Evolutionary conservation across 192 early-diverging fungal species (phyloP).

Genomic region (Anaeromyces robustus): DNA sequence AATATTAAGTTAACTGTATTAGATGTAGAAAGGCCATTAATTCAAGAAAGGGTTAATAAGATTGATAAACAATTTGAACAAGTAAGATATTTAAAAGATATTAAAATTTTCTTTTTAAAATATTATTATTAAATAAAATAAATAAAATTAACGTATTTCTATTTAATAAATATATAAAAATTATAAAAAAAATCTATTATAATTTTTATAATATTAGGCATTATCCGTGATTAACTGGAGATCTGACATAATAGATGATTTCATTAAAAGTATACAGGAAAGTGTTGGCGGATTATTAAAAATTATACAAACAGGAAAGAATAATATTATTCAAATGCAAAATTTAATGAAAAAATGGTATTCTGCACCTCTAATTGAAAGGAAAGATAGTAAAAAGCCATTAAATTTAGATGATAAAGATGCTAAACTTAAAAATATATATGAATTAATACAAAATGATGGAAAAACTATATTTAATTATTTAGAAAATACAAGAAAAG

Average conservation of each 20-base stretch:
- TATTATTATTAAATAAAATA: too few relatives aligned
- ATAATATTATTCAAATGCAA: slow-evolving; percentile 39
- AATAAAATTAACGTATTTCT: too few relatives aligned
- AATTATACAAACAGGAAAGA: slow-evolving; percentile 35
- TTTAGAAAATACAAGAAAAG: slow-evolving; percentile 27
- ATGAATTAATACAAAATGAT: slow-evolving; percentile 36
- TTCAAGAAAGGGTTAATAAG: slow-evolving; percentile 23
- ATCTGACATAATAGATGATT: slow-evolving; percentile 26
- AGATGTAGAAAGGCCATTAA: slow-evolving; percentile 42
- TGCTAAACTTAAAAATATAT: slow-evolving; percentile 24
- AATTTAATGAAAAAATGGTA: slow-evolving; percentile 47
- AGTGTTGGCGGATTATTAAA: slow-evolving; percentile 34
- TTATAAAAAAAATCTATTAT: too few relatives aligned
- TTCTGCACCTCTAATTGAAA: slow-evolving; percentile 31
- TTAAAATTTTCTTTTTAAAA: too few relatives aligned
- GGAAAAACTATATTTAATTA: slow-evolving; percentile 26
- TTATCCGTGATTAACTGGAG: slow-evolving; percentile 41
- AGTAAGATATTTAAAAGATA: background rate
- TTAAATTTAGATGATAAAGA: slow-evolving; percentile 50
- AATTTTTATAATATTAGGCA: slow-evolving; percentile 5
- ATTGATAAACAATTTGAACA: slow-evolving; percentile 37
- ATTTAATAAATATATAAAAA: too few relatives aligned
- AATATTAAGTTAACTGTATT: slow-evolving; percentile 29
- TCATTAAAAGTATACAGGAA: slow-evolving; percentile 24
- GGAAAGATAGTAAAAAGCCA: slow-evolving; percentile 44